A percentile compares a stretch with the other conserved stretches of the same genome.
phyloP scores from a whole-genome alignment of 345 rosid species.

The Conringia planisiliqua region DNA sequence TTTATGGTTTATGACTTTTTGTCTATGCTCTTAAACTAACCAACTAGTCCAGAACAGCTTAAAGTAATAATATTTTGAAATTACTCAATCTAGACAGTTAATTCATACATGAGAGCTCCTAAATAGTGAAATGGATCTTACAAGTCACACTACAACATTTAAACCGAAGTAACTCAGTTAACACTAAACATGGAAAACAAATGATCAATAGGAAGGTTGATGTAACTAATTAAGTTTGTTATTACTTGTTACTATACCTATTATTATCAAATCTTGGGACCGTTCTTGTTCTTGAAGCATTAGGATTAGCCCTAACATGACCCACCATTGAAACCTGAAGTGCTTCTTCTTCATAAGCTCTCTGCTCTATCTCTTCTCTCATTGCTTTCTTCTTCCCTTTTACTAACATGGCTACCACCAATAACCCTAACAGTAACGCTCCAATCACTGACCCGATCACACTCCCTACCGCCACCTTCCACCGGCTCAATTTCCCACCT shows the following conservation, averaged over 20 bases:
- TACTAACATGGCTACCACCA: slow-evolving; percentile 38
- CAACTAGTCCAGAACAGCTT: not conserved
- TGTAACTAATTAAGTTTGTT: slow-evolving; percentile 9
- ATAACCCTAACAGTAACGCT: slow-evolving; percentile 31
- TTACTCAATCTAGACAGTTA: not conserved
- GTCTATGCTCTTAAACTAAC: not conserved
- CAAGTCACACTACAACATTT: slow-evolving; percentile 11
- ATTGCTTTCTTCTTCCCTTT: slow-evolving; percentile 42
- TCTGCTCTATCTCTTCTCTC: slow-evolving; percentile 36
- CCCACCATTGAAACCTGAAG: slow-evolving; percentile 42
- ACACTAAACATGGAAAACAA: not conserved
- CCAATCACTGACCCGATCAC: slow-evolving; percentile 34
- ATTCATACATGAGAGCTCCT: not conserved
- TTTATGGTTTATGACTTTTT: not conserved
- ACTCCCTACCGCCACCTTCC: slow-evolving; percentile 40
- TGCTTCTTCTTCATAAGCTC: slow-evolving; percentile 46
- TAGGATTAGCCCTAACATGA: slow-evolving; percentile 37
- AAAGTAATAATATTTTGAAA: not conserved
- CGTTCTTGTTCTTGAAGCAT: slow-evolving; percentile 33
- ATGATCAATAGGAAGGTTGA: not conserved
- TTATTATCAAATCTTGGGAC: slow-evolving; percentile 20
- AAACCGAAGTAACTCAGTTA: not conserved
- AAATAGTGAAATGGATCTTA: not conserved
- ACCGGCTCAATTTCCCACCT: slow-evolving; percentile 29
- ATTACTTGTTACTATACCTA: slow-evolving; percentile 25